phyloP scores from a whole-genome alignment of 192 early-diverging fungal species.

The Spizellomyces punctatus region DNA sequence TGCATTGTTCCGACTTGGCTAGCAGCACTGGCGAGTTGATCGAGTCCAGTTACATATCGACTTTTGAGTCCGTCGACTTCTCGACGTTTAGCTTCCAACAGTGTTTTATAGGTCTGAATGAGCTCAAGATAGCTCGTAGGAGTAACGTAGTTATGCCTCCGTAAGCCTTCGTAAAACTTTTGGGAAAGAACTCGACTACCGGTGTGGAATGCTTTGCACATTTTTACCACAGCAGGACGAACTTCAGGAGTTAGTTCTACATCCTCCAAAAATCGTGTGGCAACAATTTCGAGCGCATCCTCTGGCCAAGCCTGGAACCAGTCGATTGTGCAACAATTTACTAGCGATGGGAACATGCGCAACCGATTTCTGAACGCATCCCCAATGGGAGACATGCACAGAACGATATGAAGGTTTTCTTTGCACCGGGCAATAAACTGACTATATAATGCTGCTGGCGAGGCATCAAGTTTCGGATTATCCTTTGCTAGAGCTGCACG shows the following conservation, averaged over 20 bases:
- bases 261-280: conserved; percentile 58
- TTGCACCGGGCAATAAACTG: conserved; percentile 60
- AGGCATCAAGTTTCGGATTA: conserved; percentile 57
- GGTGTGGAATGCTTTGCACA: conserved; percentile 64
- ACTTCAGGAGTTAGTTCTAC: conserved; percentile 51
- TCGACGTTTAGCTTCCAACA: conserved; percentile 52
- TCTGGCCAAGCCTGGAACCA: conserved; percentile 70
- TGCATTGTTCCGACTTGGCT: conserved; percentile 61
- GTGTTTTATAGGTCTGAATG: conserved; percentile 61
- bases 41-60: conserved; percentile 58
- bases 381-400: conserved; percentile 65
- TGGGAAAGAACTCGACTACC: conserved; percentile 49
- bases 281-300: conserved; percentile 62
- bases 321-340: conserved; percentile 67
- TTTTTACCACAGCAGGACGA: conserved; percentile 47
- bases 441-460: conserved; percentile 55
- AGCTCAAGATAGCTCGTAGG: conserved; percentile 62
- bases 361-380: conserved; percentile 61
- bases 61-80: conserved; percentile 52
- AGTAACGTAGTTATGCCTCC: conserved; percentile 61
- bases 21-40: conserved; percentile 58
- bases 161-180: conserved; percentile 48
- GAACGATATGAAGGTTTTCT: conserved; percentile 62
- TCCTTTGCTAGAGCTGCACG: conserved; percentile 51
- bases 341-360: conserved; percentile 62